These are phyloP conservation scores for Hortaea sp. DNA, from an alignment of 2,329 filamentous ascomycete genomes.

Conservation along the genomic window DNA sequence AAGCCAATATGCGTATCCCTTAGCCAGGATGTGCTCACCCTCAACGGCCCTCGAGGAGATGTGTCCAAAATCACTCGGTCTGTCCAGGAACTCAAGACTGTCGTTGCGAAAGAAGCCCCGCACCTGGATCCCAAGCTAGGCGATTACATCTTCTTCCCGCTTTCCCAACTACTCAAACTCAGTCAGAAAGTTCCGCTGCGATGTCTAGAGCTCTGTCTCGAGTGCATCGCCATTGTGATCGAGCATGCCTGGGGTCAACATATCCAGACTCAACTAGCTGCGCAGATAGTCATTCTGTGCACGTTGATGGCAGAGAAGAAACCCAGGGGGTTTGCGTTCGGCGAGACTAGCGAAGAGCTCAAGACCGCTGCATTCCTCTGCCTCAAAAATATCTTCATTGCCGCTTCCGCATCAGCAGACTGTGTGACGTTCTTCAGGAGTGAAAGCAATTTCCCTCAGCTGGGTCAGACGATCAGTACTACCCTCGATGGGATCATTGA, in stretches of 20 bases:
- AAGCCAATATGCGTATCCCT: constrained; percentile 50
- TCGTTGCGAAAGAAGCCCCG: constrained; percentile 25
- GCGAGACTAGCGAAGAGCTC: constrained; percentile 62
- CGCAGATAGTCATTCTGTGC: constrained; percentile 76
- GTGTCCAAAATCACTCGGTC: constrained; percentile 38
- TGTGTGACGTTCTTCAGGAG: constrained; percentile 42
- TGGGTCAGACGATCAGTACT: constrained; percentile 74
- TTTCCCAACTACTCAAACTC: constrained; percentile 74
- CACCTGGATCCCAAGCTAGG: constrained; percentile 62
- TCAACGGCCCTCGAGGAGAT: constrained; percentile 37
- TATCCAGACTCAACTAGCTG: constrained; percentile 61
- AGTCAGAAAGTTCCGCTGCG: constrained; percentile 61
- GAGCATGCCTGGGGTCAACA: constrained; percentile 66
- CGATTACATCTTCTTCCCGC: constrained; percentile 89
- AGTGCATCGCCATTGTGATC: constrained; percentile 65
- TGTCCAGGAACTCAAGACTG: constrained; percentile 36
- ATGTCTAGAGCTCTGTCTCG: constrained; percentile 64
- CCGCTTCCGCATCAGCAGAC: constrained; percentile 36
- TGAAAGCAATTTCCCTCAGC: constrained; percentile 57
- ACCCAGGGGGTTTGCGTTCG: constrained; percentile 44
- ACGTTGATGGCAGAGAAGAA: constrained; percentile 70
- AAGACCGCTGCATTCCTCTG: constrained; percentile 60
- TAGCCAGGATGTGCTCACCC: constrained; percentile 42
- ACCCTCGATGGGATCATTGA: constrained; percentile 64
- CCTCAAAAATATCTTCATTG: constrained; percentile 54